Evolutionary conservation across 192 early-diverging fungal genomes (phyloP), one percentile per base, ranked within the genome.

Genomic region (Entomortierella lignicola): DNA sequence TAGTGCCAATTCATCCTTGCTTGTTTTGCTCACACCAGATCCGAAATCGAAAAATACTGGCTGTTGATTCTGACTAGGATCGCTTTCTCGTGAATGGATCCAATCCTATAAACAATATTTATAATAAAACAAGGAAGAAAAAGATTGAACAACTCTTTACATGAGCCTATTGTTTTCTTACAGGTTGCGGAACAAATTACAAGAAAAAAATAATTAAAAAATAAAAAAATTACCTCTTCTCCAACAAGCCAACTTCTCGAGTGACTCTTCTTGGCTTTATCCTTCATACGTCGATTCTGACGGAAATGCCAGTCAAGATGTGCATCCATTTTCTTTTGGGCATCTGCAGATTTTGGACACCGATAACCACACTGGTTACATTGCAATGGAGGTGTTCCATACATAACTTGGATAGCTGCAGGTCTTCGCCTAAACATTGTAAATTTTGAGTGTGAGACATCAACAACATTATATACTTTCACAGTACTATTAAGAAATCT

Each of bases 281-380:
- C 94, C 79, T 92, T 92, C 63, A 92, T 77, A 34, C 95, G 88
- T 54, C 92, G 84, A 80, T 99, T 99, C 82, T 96, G 94, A 34
- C 97, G 86, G 81, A 98, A 99, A 83, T 99, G 97, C 90, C 94
- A 97, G 68, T 99, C 96, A 34, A 99, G 61, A 81, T 99, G 97
- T 44, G 87, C 83, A 59, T 90, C 87, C 88, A 96, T 93, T 63
- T 91, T 90, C 26, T 83, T 82, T 64, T 91, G 84, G 2, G 94
- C 95, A 42, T 85, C 85, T 18, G 85, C 88, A 10, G 86, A 84
- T 37, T 88, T 89, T 4, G 86, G 77, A 52, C 91, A 95, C 25
- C 97, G 91, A 72, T 90, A 89, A 0, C 94, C 97, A 80, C 97
- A 99, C 84, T 99, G 97, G 53, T 92, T 90, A 83, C 97, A 99